Evolutionary conservation across 2,329 filamentous ascomycete species (phyloP).

Genomic region (Corniculantispora saksenae): DNA sequence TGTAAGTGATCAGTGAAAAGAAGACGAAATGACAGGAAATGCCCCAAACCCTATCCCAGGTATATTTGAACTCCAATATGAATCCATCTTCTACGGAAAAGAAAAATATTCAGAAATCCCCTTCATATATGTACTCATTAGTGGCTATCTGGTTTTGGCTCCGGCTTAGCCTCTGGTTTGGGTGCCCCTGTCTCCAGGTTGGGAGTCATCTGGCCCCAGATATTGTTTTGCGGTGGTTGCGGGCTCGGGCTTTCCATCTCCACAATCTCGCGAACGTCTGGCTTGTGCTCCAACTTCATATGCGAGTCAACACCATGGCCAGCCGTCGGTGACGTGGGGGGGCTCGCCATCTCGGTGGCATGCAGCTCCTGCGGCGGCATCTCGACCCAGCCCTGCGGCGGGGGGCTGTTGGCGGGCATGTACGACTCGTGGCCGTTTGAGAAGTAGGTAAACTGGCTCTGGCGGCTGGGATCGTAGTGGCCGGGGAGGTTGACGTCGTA

Average conservation of each 20-base stretch:
- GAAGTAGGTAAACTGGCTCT: slow-evolving; percentile 12
- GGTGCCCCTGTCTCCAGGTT: neutral
- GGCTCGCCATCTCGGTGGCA: neutral
- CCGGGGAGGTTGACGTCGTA: neutral
- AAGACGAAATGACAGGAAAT: neutral
- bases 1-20: neutral
- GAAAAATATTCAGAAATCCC: too few species aligned
- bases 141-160: neutral
- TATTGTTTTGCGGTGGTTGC: neutral
- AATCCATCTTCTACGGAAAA: neutral
- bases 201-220: neutral
- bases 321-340: neutral
- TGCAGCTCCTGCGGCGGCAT: slow-evolving; percentile 12
- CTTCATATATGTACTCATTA: neutral
- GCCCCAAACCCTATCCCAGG: neutral
- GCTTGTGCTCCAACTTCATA: neutral
- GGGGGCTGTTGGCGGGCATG: neutral
- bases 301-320: neutral
- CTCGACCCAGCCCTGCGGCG: slow-evolving; percentile 7
- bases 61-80: neutral
- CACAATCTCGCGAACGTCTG: neutral
- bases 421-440: neutral
- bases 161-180: neutral
- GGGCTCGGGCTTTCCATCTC: slow-evolving; percentile 17
- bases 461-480: slow-evolving; percentile 6